Evolutionary conservation across 1,284 basidiomycete species (phyloP).

Genomic region (Baeospora myosura): DNA sequence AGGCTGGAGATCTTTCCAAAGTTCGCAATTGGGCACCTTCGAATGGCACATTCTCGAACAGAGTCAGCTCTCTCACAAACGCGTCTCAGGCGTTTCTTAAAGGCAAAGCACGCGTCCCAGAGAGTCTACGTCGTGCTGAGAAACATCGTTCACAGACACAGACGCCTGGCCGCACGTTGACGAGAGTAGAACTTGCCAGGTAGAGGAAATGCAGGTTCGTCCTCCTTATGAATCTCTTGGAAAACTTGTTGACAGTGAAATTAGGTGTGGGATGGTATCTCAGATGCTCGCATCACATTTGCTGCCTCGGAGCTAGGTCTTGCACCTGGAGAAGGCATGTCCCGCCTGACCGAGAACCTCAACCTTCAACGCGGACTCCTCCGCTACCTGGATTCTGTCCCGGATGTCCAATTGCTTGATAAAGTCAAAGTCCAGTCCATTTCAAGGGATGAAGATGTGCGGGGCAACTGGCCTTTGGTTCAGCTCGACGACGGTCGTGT

Average conservation of each 20-base stretch:
- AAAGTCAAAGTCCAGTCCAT: constrained; percentile 67
- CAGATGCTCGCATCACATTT: constrained; percentile 74
- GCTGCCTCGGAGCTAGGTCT: constrained; percentile 43
- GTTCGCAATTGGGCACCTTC: constrained; percentile 62
- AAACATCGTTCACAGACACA: constrained; percentile 43
- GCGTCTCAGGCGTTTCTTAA: constrained; percentile 72
- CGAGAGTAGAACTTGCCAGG: constrained; percentile 54
- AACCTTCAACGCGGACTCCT: constrained; percentile 84
- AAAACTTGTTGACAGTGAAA: neutral
- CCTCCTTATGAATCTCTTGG: neutral
- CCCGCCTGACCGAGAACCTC: constrained; percentile 81
- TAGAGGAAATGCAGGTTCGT: constrained; percentile 76
- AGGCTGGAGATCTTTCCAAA: constrained; percentile 70
- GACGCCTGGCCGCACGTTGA: constrained; percentile 84
- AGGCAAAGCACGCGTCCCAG: constrained; percentile 34
- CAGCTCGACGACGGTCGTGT: constrained; percentile 56
- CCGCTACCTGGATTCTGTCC: constrained; percentile 38
- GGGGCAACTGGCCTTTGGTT: constrained; percentile 68
- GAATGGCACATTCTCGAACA: constrained; percentile 68
- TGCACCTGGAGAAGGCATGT: constrained; percentile 48
- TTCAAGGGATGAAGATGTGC: constrained; percentile 32
- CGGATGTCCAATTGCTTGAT: constrained; percentile 51
- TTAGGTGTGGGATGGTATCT: constrained; percentile 87
- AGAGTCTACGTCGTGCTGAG: constrained; percentile 2
- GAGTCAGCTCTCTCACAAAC: constrained; percentile 86